Base-by-base conservation (phyloP, 1,139 yeast species). In the Kodamaea anthophila region DNA sequence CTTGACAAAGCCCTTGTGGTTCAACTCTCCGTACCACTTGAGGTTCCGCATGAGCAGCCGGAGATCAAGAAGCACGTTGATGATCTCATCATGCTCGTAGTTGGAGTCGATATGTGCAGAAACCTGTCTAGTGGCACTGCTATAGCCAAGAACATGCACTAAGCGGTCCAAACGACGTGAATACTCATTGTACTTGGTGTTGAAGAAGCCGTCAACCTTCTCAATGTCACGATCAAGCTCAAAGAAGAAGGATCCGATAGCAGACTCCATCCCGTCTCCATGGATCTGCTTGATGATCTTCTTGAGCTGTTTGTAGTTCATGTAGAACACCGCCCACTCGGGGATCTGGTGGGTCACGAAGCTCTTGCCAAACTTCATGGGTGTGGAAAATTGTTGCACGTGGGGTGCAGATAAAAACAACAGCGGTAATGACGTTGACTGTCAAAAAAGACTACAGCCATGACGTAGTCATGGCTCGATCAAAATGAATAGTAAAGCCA, bases 11-110 rank as follows among this genome's bases (percentile, higher is more conserved):
- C 96, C 98, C 38, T 91, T 78, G 51, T 83, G 86, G 60, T 91
- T 91, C 46, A 88, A 72, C 46, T 88, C 97, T 11, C 94, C 94
- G 53, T 76, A 91, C 96, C 97, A 88, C 51, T 80, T 80, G 49
- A 91, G 64, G 54, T 87, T 87, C 35, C 96, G 69, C 39, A 83
- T 74, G 38, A 77, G 74, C n/a, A 81, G 68, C 30, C 94, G 70
- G 34, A 87, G 63, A 50, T 87, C 96, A 21, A 86, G 64, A 26
- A 88, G 60, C 15, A 86, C 81, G 15, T 77, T 77, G 30, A 83
- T 66, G 26, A 87, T 65, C 49, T 91, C 97, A 36, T 83, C 88
- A 23, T 80, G 56, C 43, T 86, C 95, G 35, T 83, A 91, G 31
- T 52, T 51, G 9, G 64, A 51, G 34, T 60, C 67, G 29, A 62